Percentiles rank a stretch among this genome's conserved stretches.
Evolutionary conservation across 495 filamentous ascomycete species (phyloP).

Genomic region (Acidomyces sp.): DNA sequence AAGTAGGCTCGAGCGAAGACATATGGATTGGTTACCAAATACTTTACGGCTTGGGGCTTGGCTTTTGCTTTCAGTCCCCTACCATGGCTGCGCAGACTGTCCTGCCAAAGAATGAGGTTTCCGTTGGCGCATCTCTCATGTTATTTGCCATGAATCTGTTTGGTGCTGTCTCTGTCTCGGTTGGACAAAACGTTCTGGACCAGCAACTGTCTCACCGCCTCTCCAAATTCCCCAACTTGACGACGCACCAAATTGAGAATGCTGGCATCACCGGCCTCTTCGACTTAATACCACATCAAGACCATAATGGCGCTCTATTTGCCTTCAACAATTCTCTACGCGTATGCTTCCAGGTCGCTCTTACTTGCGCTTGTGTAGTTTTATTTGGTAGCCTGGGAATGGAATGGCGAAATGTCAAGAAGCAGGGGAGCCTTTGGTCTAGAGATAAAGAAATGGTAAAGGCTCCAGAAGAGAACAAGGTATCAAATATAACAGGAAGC

Average conservation of each 20-base stretch:
- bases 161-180: conserved; percentile 47
- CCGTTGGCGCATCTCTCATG: conserved; percentile 27
- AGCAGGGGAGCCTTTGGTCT: neutral
- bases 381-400: conserved; percentile 15
- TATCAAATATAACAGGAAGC: too few species aligned
- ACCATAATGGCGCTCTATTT: neutral
- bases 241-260: neutral
- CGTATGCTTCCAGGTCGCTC: conserved; percentile 19
- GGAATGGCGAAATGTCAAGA: conserved; percentile 20
- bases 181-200: conserved; percentile 62
- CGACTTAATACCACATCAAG: neutral
- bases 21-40: conserved; percentile 34
- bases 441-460: too few species aligned
- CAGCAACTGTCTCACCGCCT: conserved; percentile 45
- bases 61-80: conserved; percentile 26
- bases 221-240: neutral
- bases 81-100: conserved; percentile 28
- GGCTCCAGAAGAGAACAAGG: too few species aligned
- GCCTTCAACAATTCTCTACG: neutral
- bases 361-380: conserved; percentile 16
- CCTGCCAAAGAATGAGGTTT: conserved; percentile 18
- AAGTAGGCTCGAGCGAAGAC: conserved; percentile 18
- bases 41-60: conserved; percentile 27
- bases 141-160: conserved; percentile 57
- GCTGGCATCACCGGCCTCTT: neutral